Base-by-base conservation (phyloP, 768 basidiomycete genomes). In the Albatrellus ellisii region DNA sequence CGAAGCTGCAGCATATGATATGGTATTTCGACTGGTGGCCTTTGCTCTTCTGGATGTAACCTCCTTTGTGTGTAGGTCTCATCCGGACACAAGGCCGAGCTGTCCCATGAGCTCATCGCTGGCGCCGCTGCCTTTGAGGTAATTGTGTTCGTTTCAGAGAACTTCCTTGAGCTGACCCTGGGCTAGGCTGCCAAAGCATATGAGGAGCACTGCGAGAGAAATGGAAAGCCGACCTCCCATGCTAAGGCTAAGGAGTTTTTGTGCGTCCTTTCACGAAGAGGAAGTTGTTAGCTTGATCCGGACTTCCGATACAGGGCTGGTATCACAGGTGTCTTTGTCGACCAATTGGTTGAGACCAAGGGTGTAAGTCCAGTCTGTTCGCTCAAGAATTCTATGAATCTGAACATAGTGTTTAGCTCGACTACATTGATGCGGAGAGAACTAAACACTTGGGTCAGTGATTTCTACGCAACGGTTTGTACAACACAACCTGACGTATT, bases 71-170 rank as follows among this genome's bases (percentile, higher is more conserved):
- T 21, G 11, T 46, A 78, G 75, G 67, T 70, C 35, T 68, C 66
- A 37, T 64, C 65, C 11, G 67, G 65, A 8, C 78, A 79, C 65
- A 62, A 77, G 60, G 74, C 78, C 1, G 43, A 60, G 46, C 60
- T 79, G 44, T 71, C 79, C 7, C 79, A 83, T 56, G 73, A 83
- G 59, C 54, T 81, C 34, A 67, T 83, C 47, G 75, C 76, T 36
- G 78, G 60, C 32, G 80, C 80, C 36, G 79, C 79, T n/a, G 59
- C 76, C 18, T 83, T 67, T 59, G 77, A 74, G 67, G 77, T 73
- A 26, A n/a, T n/a, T n/a, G n/a, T n/a, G n/a, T n/a, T n/a, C n/a
- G n/a, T n/a, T n/a, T n/a, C n/a, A n/a, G n/a, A n/a, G n/a, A n/a
- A n/a, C n/a, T n/a, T n/a, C n/a, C n/a, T n/a, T n/a, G n/a, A n/a